Percentiles rank a stretch among this genome's conserved stretches.
These are phyloP conservation scores for Amylocarpus encephaloides DNA, from an alignment of 2,329 filamentous ascomycete species.

Conservation along the genomic window DNA sequence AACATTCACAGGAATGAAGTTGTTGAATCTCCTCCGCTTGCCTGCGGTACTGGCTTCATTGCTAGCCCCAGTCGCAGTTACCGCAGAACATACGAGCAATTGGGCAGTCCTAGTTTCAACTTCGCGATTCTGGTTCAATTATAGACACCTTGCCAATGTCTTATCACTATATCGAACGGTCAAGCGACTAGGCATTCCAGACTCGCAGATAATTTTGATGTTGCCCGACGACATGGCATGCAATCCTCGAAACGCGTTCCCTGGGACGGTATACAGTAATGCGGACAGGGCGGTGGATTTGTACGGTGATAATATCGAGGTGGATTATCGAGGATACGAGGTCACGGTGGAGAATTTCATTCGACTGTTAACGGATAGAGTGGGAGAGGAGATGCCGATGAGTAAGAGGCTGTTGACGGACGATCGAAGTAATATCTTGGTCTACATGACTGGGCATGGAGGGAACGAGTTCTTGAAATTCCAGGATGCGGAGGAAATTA, in stretches of 20 bases:
- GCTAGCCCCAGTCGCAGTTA: constrained; percentile 35
- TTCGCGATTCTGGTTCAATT: constrained; percentile 99
- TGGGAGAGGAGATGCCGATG: constrained; percentile 88
- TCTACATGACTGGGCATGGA: constrained; percentile 98
- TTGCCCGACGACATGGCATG: constrained; percentile 99
- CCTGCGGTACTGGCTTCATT: constrained; percentile 44
- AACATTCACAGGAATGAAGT: constrained; percentile 40
- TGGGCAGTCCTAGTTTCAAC: constrained; percentile 99
- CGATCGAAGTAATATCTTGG: constrained; percentile 90
- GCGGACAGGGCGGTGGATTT: constrained; percentile 91
- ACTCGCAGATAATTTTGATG: constrained; percentile 99
- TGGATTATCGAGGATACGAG: constrained; percentile 96
- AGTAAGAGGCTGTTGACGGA: constrained; percentile 93
- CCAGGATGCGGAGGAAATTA: constrained; percentile 96
- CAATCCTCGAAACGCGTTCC: constrained; percentile 96
- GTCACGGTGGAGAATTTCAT: constrained; percentile 99
- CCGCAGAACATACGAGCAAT: constrained; percentile 86
- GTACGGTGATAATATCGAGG: constrained; percentile 98
- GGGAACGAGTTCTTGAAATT: constrained; percentile 98
- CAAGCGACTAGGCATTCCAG: constrained; percentile 93
- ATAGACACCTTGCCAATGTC: constrained; percentile 95
- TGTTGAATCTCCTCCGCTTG: constrained; percentile 34
- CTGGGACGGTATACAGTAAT: constrained; percentile 97
- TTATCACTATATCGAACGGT: constrained; percentile 96
- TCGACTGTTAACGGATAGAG: constrained; percentile 84